Conservation (phyloP, 352 stramenopile species). For the Phytopythium vexans region DNA sequence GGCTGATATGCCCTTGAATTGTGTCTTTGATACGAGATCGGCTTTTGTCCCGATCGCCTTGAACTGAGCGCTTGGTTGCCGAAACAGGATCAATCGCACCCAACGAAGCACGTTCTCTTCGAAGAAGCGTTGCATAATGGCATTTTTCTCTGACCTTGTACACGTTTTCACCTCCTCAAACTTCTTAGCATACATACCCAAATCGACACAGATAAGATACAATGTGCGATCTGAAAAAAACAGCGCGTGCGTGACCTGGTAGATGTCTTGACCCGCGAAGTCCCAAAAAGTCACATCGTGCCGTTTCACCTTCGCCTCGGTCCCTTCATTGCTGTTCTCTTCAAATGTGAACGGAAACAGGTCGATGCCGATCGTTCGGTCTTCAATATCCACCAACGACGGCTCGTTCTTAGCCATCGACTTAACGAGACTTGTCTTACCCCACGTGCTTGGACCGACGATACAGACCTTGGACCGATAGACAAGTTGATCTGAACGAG, state of each 20-base stretch:
- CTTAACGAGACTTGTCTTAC: conserved; percentile 34
- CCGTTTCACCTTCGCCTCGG: neutral
- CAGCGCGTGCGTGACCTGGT: no score
- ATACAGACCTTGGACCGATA: conserved; percentile 28
- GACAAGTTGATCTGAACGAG: no score
- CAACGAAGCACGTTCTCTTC: conserved; percentile 12
- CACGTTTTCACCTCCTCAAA: neutral
- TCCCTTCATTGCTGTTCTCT: conserved; percentile 1
- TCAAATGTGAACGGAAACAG: conserved; percentile 22
- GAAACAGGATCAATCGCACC: conserved; percentile 7
- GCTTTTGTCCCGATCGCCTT: conserved; percentile 13
- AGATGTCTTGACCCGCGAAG: conserved; percentile 15
- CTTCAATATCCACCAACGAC: conserved; percentile 13
- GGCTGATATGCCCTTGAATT: neutral
- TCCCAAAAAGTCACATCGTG: conserved; percentile 17
- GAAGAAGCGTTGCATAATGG: conserved; percentile 10
- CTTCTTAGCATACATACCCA: neutral
- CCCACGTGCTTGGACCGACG: conserved; percentile 22
- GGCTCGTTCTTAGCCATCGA: conserved; percentile 13
- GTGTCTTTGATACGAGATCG: conserved; percentile 1
- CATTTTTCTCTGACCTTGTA: no score
- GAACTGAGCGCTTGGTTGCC: conserved; percentile 12
- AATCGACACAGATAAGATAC: no score
- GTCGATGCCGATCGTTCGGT: conserved; percentile 33
- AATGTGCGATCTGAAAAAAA: no score